These are phyloP conservation scores for Ashbya aceris DNA, from an alignment of 1,139 yeast genomes.

Conservation along the genomic window DNA sequence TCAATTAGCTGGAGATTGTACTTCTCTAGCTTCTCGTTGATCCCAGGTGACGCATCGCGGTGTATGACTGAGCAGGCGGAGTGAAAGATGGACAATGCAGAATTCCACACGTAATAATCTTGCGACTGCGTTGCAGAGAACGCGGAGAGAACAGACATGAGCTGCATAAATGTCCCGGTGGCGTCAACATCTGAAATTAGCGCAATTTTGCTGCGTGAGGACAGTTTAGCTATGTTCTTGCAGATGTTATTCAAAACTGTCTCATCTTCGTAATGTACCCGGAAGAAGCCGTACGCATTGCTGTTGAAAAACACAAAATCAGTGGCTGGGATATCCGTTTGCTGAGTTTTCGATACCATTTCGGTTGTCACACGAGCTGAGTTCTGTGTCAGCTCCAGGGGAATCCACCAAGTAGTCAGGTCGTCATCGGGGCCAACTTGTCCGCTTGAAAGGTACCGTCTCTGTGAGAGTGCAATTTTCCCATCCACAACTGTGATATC, in stretches of 20 bases:
- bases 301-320: constrained; percentile 51
- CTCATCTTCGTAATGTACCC: constrained; percentile 51
- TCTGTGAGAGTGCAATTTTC: constrained; percentile 38
- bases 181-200: constrained; percentile 55
- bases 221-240: constrained; percentile 37
- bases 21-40: constrained; percentile 29
- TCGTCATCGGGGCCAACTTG: constrained; percentile 43
- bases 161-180: constrained; percentile 56
- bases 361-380: constrained; percentile 21
- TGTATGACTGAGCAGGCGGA: constrained; percentile 33
- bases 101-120: constrained; percentile 57
- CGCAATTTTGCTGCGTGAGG: constrained; percentile 56
- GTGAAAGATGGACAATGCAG: constrained; percentile 32
- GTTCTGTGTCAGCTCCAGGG: constrained; percentile 39
- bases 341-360: constrained; percentile 39
- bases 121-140: constrained; percentile 39
- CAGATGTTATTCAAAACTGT: constrained; percentile 37
- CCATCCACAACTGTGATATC: constrained; percentile 32
- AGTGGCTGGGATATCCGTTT: constrained; percentile 29
- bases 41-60: constrained; percentile 41
- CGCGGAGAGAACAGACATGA: constrained; percentile 40
- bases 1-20: constrained; percentile 15
- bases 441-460: constrained; percentile 48
- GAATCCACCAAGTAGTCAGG: constrained; percentile 65
- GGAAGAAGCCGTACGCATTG: constrained; percentile 53